Evolutionary conservation across 2,329 filamentous ascomycete species (phyloP).

Genomic region (Fusarium sp.): DNA sequence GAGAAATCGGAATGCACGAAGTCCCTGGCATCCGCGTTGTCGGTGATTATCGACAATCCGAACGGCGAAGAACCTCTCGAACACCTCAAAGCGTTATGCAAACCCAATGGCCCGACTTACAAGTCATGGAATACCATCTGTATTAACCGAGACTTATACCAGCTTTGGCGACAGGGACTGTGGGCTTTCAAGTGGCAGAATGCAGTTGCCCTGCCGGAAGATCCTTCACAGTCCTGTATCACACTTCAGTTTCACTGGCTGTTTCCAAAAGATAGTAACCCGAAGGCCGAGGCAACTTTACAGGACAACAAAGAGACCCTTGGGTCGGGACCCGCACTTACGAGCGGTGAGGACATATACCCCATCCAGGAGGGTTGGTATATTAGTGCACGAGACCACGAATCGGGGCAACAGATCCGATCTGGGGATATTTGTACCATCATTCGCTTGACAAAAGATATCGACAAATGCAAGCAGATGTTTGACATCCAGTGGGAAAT

Average conservation of each 20-base stretch:
- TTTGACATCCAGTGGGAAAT: not conserved
- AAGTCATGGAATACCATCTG: not conserved
- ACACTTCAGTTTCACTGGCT: not conserved
- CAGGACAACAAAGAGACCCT: too few relatives aligned
- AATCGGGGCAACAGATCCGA: not conserved
- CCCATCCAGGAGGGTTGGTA: too few relatives aligned
- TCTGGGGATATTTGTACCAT: not conserved
- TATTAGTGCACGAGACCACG: too few relatives aligned
- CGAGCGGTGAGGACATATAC: too few relatives aligned
- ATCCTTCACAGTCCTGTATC: too few relatives aligned
- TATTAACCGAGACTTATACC: not conserved
- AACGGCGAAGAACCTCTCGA: not conserved
- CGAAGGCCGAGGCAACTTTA: too few relatives aligned
- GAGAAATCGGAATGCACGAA: too few relatives aligned
- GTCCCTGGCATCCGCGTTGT: too few relatives aligned
- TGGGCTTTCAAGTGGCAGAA: not conserved
- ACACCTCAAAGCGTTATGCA: not conserved
- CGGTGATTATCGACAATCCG: too few relatives aligned
- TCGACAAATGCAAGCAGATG: not conserved
- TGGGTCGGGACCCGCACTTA: too few relatives aligned
- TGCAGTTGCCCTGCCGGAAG: not conserved
- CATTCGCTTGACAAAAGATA: not conserved
- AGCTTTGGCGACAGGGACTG: not conserved
- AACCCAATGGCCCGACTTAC: accelerated
- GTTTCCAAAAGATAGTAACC: too few relatives aligned